Evolutionary conservation across 2,329 filamentous ascomycete species (phyloP).

Genomic region (Ophiostoma angusticollis): DNA sequence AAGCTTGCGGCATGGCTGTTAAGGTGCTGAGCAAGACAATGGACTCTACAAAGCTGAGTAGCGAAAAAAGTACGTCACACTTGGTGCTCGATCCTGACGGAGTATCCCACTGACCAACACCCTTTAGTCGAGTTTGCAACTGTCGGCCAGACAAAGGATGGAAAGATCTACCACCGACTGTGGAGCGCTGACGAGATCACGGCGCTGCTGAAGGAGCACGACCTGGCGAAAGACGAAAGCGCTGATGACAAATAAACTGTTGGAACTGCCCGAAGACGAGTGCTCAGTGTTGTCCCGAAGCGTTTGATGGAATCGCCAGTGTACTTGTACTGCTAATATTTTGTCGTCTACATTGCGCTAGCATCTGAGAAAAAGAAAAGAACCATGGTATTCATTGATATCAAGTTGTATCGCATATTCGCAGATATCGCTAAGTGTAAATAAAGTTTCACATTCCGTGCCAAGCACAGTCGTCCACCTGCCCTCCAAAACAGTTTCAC

Average conservation of each 20-base stretch:
- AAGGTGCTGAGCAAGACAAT: slow-evolving; percentile 99
- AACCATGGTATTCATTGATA: slow-evolving; percentile 2
- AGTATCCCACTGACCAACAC: no score
- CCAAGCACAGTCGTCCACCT: no score
- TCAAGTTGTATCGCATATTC: no score
- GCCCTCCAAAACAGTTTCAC: no score
- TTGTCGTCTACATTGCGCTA: neutral
- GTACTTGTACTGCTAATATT: slow-evolving; percentile 6
- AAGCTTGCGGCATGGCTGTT: slow-evolving; percentile 93
- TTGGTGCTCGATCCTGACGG: no score
- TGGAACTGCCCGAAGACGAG: no score
- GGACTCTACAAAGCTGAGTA: slow-evolving; percentile 97
- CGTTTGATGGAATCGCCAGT: no score
- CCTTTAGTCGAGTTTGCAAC: slow-evolving; percentile 87
- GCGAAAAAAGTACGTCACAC: slow-evolving; percentile 89
- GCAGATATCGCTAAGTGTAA: no score
- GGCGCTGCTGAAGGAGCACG: slow-evolving; percentile 85
- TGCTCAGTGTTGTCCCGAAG: no score
- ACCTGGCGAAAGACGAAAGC: slow-evolving; percentile 75
- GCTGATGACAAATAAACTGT: slow-evolving; percentile 52
- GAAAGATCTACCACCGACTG: slow-evolving; percentile 95
- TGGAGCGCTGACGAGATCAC: slow-evolving; percentile 97
- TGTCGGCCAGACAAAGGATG: slow-evolving; percentile 85
- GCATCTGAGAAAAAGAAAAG: neutral
- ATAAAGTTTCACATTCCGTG: no score